Evolutionary conservation across 768 basidiomycete species (phyloP).

Genomic region (Thelephora ganbajun): DNA sequence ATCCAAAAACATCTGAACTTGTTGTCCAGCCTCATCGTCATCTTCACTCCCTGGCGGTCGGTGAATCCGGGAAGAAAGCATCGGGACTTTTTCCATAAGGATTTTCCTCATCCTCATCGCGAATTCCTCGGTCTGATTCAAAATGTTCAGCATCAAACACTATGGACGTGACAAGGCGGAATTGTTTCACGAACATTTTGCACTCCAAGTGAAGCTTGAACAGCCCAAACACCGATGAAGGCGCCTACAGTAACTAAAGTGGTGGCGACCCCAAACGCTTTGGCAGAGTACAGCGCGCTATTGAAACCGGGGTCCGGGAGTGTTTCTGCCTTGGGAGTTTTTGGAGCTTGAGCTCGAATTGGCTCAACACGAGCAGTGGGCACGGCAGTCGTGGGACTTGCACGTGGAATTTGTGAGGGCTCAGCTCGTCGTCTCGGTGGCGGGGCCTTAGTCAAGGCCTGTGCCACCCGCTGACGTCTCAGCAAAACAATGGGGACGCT

Average conservation of each 20-base stretch:
- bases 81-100: slow-evolving; percentile 32
- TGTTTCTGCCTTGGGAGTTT: slow-evolving; percentile 1
- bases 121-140: slow-evolving; percentile 40
- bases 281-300: slow-evolving; percentile 38
- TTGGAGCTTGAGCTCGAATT: background rate
- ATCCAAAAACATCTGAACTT: background rate
- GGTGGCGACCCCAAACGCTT: slow-evolving; percentile 57
- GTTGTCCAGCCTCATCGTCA: slow-evolving; percentile 2
- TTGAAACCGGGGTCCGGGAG: slow-evolving; percentile 25
- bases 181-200: slow-evolving; percentile 31
- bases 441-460: slow-evolving; percentile 9
- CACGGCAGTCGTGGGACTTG: slow-evolving; percentile 2
- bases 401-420: slow-evolving; percentile 4
- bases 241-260: slow-evolving; percentile 38
- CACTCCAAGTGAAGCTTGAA: slow-evolving; percentile 40
- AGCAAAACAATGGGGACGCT: slow-evolving; percentile 17
- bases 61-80: slow-evolving; percentile 37
- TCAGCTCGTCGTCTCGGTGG: slow-evolving; percentile 9
- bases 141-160: slow-evolving; percentile 3
- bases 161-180: background rate
- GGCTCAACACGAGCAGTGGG: background rate
- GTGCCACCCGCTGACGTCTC: slow-evolving; percentile 12
- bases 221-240: slow-evolving; percentile 27
- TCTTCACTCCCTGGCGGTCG: slow-evolving; percentile 22
- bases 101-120: slow-evolving; percentile 38